Evolutionary conservation across 2,329 filamentous ascomycete genomes (phyloP), one percentile per base, ranked within the genome.

Genomic region (Fusarium tupiense): DNA sequence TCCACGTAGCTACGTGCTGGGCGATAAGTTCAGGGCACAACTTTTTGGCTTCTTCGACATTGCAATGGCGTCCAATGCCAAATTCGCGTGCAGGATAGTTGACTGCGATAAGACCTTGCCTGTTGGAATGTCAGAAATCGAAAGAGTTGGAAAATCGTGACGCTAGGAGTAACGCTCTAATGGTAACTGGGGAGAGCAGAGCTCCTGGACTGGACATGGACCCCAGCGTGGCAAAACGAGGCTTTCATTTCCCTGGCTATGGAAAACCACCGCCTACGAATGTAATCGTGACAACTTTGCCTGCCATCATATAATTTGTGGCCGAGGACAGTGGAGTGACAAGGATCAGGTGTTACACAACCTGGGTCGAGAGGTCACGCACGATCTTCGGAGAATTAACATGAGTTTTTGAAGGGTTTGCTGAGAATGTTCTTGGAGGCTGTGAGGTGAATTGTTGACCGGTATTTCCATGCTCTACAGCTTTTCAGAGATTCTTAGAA

Each of bases 1-100:
- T 92, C 91, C 95, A 98, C 10, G 95, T 98, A 49, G 95, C 95
- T 24, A 98, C 96, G 82, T 99, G 96, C 83, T 98, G 96, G 61
- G 93, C 86, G 64, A 97, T 91, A 37, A 99, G 87, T 20, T 93
- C 86, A 1, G 96, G 95, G 78, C 96, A 99, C 72, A 94, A 86
- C 82, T 96, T 96, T 82, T 91, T 92, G 24, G 96, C 96, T 79
- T 98, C 96, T 8, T 87, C 86, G 47, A 94, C 88, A 14, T 91
- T 93, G 72, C 96, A 91, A 84, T 97, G 94, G 40, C 96, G 87
- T 50, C 87, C 92, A 61, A 99, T 91, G 5, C 94, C 95, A 78
- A 90, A 95, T 14, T 89, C 88, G 22, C 96, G 91, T 10, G 96
- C 95, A 6, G 96, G 91, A 80, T 99, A 99, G 84, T 99, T 99